phyloP scores from a whole-genome alignment of 148 eudicot species.

The Polygonum aviculare region DNA sequence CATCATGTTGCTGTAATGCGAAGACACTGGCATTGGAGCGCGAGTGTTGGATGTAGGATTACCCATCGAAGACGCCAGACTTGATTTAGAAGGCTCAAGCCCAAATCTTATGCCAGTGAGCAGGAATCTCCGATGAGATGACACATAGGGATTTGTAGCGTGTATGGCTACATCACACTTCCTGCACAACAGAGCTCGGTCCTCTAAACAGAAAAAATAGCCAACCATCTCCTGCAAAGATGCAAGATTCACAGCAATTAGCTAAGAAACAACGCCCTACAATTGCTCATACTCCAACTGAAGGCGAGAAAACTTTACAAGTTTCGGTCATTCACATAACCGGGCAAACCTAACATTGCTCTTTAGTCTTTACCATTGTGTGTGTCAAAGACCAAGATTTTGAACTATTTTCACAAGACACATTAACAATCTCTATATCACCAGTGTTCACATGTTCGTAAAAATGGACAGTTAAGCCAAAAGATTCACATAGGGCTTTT shows the following conservation, averaged over 20 bases:
- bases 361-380: background rate
- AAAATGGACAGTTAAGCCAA: background rate
- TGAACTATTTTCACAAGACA: background rate
- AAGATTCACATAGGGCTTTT: background rate
- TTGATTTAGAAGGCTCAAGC: conserved; percentile 46
- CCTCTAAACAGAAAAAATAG: conserved; percentile 93
- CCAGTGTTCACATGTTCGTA: background rate
- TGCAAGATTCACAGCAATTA: conserved; percentile 33
- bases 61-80: conserved; percentile 39
- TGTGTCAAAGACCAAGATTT: no score
- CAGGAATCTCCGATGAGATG: conserved; percentile 77
- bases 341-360: background rate
- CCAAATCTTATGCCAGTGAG: conserved; percentile 88
- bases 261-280: conserved; percentile 12
- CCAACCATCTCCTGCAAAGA: conserved; percentile 72
- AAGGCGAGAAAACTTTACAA: background rate
- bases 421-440: background rate
- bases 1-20: conserved; percentile 20
- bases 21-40: conserved; percentile 25
- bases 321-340: background rate
- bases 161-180: conserved; percentile 88
- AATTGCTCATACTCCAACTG: conserved; percentile 4
- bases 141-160: conserved; percentile 51
- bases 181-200: conserved; percentile 83
- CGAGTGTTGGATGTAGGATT: conserved; percentile 25